Percentiles rank a stretch among this genome's conserved stretches.
Conservation (phyloP, 169 alveolate species). For the Eimeria acervulina region DNA sequence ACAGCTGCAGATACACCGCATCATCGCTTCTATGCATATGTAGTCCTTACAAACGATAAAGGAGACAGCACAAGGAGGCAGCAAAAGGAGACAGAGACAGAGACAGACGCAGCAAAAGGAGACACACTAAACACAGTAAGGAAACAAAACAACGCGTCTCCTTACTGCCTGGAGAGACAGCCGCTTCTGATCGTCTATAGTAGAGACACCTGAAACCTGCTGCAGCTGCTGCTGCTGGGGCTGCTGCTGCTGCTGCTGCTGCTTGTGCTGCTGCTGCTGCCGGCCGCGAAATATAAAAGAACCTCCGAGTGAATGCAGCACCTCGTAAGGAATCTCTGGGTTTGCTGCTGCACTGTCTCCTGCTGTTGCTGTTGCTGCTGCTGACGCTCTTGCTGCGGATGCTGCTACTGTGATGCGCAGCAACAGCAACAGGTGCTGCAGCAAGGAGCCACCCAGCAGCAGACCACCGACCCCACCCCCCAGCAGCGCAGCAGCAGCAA, state of each 20-base stretch:
- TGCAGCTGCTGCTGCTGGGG: not conserved
- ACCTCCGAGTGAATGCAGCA: not conserved
- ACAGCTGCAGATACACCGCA: too few relatives aligned
- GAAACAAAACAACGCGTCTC: not conserved
- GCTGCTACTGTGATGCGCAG: not conserved
- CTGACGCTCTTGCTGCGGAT: not conserved
- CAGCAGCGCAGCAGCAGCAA: conserved; percentile 31
- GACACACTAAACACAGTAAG: not conserved
- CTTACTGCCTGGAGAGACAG: conserved; percentile 36
- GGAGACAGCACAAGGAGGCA: too few relatives aligned
- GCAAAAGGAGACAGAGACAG: too few relatives aligned
- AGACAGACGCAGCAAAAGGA: too few relatives aligned
- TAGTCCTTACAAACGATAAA: too few relatives aligned
- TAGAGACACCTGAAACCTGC: not conserved
- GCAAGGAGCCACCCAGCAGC: conserved; percentile 13
- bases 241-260: not conserved
- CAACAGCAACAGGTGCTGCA: not conserved
- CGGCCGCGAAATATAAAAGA: not conserved
- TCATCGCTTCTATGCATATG: too few relatives aligned
- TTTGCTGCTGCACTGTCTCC: not conserved
- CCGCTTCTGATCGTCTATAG: conserved; percentile 3
- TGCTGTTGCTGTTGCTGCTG: conserved; percentile 2
- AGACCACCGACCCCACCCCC: not conserved
- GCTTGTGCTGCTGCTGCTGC: not conserved
- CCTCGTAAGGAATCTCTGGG: not conserved